phyloP scores from a whole-genome alignment of 2,329 filamentous ascomycete genomes.

The Juglanconis oblonga region DNA sequence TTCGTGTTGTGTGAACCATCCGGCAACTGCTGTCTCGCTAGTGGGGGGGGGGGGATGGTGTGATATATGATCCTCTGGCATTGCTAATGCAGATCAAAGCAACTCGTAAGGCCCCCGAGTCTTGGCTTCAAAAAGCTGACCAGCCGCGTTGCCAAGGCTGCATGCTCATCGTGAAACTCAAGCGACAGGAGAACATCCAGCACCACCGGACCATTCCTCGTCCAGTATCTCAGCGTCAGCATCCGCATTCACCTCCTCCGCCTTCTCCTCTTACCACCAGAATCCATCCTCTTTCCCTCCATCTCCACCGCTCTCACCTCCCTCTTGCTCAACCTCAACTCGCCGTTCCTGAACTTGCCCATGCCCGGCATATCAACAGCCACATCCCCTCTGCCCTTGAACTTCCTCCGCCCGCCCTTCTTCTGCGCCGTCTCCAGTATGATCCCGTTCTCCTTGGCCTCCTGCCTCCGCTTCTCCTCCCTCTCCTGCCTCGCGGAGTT shows the following conservation, averaged over 20 bases:
- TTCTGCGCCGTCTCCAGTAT: conserved; percentile 64
- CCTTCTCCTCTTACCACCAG: conserved; percentile 28
- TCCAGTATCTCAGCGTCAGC: neutral
- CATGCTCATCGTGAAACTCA: neutral
- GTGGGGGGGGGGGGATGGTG: neutral
- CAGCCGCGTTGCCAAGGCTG: neutral
- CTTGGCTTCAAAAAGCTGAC: neutral
- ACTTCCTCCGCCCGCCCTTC: conserved; percentile 38
- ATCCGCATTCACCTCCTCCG: conserved; percentile 34
- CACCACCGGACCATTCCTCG: neutral
- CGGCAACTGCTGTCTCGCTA: neutral
- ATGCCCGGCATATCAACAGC: conserved; percentile 73
- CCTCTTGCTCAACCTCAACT: conserved; percentile 71
- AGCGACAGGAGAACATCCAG: neutral
- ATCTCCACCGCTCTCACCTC: conserved; percentile 77
- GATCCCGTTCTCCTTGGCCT: conserved; percentile 88
- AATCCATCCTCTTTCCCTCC: conserved; percentile 45
- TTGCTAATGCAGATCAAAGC: neutral
- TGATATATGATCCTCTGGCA: neutral
- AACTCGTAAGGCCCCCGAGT: neutral
- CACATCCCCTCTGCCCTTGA: conserved; percentile 45
- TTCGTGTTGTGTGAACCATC: too few species aligned
- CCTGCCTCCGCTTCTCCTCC: conserved; percentile 69
- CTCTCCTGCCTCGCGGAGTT: conserved; percentile 59
- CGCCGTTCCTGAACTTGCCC: conserved; percentile 76